Base-by-base conservation (phyloP, 768 basidiomycete species). In the Boletus insuetus region DNA sequence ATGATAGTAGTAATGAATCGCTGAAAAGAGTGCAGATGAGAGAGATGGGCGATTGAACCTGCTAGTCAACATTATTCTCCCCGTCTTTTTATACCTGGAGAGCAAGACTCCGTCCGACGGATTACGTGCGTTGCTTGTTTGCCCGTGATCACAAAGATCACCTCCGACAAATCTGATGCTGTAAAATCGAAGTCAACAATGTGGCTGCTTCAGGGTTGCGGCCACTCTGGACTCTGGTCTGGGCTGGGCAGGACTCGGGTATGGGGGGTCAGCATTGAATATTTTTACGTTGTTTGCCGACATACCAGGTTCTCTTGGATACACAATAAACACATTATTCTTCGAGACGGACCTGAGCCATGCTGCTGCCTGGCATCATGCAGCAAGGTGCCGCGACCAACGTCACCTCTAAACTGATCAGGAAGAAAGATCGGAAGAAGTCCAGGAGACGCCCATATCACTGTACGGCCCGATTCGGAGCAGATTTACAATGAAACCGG, bases 31-130 rank as follows among this genome's bases (percentile, higher is more conserved):
- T 24, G 20, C 4, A 24, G 14, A 41, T 32, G n/a, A n/a, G 42
- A 55, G 40, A 43, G 20, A 41, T 49, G 39, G 48, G 8, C 24
- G 11, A 6, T 49, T 11, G 4, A 17, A 46, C 26, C 53, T 55
- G 26, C 17, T 40, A 40, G 1, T 9, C 22, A 14, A 22, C 1
- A 10, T n/a, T 22, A n/a, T 1, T 4, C 19, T 11, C 20, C 20
- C 32, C 29, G 1, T 3, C 49, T 19, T 14, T 58, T 62, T 62
- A 62, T 62, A 62, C 59, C 55, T 58, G 19, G 22, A 45, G 38
- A 12, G 12, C 19, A 20, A 10, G 55, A 58, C 38, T 44, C 49
- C 20, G 24, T 19, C 17, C 7, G n/a, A 42, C 5, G 26, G 34
- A 46, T 58, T 58, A 58, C 57, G 55, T 58, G 10, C 34, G 1